Evolutionary conservation across 371 early-diverging fungal species (phyloP).

Genomic region (Chytridium lagenaria): DNA sequence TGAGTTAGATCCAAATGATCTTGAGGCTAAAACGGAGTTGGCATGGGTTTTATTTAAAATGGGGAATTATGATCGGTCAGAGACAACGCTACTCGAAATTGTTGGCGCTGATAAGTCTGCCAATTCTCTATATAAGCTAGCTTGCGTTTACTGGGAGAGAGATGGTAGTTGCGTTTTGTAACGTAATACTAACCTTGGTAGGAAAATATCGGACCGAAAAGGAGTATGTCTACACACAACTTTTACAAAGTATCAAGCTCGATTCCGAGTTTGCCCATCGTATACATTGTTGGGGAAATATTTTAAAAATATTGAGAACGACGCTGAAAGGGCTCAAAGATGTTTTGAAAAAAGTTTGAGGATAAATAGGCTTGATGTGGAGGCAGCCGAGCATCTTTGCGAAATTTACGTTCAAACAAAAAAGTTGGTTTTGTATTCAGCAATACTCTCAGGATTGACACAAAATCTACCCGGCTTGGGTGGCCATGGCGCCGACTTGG

Average conservation of each 20-base stretch:
- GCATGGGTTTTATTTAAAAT: constrained; percentile 66
- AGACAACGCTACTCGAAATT: constrained; percentile 61
- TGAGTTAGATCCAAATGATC: constrained; percentile 54
- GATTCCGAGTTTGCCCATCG: constrained; percentile 69
- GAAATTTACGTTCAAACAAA: constrained; percentile 64
- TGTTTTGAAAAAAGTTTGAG: constrained; percentile 77
- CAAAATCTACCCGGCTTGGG: background rate
- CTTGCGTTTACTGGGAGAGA: constrained; percentile 80
- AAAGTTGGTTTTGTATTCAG: constrained; percentile 38
- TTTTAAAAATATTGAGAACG: constrained; percentile 70
- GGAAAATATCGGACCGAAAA: constrained; percentile 59
- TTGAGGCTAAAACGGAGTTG: constrained; percentile 51
- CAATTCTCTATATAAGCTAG: constrained; percentile 70
- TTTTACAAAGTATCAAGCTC: constrained; percentile 76
- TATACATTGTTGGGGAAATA: constrained; percentile 85
- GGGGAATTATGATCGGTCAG: constrained; percentile 62
- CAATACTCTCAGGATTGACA: background rate
- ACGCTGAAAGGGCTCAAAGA: constrained; percentile 72
- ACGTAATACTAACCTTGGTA: constrained; percentile 5
- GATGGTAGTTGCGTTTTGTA: constrained; percentile 58
- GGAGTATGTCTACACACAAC: constrained; percentile 66
- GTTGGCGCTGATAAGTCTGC: constrained; percentile 57
- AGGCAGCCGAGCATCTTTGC: constrained; percentile 71
- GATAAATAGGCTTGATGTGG: constrained; percentile 70
- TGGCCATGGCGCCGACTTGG: constrained; percentile 76